Conservation (phyloP, 2,329 filamentous ascomycete genomes). For the Nannizziopsis barbatae region DNA sequence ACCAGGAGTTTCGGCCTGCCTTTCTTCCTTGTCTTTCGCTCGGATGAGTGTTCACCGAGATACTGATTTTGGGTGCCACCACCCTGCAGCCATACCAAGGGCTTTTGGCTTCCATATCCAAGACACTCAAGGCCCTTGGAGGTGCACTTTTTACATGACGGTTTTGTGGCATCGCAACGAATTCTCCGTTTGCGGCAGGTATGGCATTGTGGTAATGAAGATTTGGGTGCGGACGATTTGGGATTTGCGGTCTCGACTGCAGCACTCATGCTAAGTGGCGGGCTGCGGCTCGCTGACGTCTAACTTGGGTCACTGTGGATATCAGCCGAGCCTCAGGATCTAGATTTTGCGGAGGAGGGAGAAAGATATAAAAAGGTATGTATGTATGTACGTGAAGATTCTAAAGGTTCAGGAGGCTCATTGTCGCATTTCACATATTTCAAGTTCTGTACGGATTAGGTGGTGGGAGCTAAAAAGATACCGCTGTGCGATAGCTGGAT, state of each 20-base stretch:
- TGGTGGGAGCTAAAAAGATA: too few species aligned
- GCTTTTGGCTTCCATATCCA: constrained; percentile 31
- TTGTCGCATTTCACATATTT: too few species aligned
- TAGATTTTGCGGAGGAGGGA: too few species aligned
- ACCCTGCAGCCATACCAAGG: constrained; percentile 38
- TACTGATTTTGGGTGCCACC: constrained; percentile 10
- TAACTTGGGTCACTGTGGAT: too few species aligned
- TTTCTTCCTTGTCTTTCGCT: constrained; percentile 11
- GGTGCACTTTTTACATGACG: constrained; percentile 15
- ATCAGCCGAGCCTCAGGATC: too few species aligned
- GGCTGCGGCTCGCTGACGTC: too few species aligned
- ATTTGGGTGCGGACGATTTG: not conserved
- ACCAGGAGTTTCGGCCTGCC: constrained; percentile 14
- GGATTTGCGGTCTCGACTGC: not conserved
- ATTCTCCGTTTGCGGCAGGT: constrained; percentile 17
- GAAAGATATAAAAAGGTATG: too few species aligned
- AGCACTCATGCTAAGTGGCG: not conserved
- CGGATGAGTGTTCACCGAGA: constrained; percentile 3
- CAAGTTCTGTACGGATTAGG: too few species aligned
- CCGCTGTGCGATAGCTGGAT: too few species aligned
- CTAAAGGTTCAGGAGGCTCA: too few species aligned
- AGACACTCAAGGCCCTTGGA: constrained; percentile 14
- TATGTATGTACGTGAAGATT: too few species aligned
- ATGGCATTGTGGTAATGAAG: constrained; percentile 12
- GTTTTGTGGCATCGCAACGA: constrained; percentile 15